Evolutionary conservation across 805 yeast genomes (phyloP).

Genomic region (Ogataea saltuana): DNA sequence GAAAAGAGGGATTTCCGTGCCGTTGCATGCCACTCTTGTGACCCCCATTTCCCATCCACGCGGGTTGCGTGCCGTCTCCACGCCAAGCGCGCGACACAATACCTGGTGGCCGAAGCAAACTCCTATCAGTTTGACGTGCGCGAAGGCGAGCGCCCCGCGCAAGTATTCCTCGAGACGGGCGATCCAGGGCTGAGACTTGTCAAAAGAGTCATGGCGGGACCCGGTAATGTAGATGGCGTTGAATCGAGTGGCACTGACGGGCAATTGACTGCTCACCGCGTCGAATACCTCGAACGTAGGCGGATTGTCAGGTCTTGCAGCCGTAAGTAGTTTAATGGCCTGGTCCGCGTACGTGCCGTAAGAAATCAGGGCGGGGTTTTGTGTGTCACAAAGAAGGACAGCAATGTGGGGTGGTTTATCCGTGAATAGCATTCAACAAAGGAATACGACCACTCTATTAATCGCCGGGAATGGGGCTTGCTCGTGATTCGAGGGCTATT

Average conservation of each 20-base stretch:
- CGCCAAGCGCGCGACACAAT: neutral
- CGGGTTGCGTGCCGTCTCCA: neutral
- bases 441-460: no score
- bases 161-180: neutral
- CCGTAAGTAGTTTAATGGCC: neutral
- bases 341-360: neutral
- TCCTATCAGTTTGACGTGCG: no score
- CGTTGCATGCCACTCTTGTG: neutral
- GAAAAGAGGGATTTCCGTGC: neutral
- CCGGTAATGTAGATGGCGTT: neutral
- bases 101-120: no score
- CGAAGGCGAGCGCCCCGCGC: neutral
- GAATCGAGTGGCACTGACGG: neutral
- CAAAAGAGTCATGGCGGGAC: neutral
- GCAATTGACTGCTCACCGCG: neutral
- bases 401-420: no score
- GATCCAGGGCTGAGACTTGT: neutral
- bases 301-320: no score
- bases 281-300: neutral
- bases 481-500: no score
- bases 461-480: no score
- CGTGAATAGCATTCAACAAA: no score
- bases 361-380: neutral
- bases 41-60: neutral
- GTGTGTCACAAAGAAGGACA: neutral